Evolutionary conservation across 2,329 filamentous ascomycete species (phyloP).

Genomic region (Venturia aucupariae): DNA sequence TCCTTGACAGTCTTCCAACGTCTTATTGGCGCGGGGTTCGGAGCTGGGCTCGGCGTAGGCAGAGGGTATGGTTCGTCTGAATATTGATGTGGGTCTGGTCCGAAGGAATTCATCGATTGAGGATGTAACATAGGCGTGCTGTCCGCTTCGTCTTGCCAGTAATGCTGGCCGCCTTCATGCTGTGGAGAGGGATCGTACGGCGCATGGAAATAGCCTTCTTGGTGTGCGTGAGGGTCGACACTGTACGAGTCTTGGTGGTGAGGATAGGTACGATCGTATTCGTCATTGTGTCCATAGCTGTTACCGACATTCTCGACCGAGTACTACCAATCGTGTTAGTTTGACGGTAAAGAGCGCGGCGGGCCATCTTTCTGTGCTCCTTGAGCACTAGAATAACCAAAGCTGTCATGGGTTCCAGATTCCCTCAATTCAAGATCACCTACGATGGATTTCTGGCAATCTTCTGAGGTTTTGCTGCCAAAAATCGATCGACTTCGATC

Average conservation of each 20-base stretch:
- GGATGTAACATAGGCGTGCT: conserved; percentile 66
- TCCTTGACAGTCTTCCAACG: conserved; percentile 99
- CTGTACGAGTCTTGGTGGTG: conserved; percentile 34
- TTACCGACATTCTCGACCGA: conserved; percentile 59
- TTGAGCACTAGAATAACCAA: not conserved
- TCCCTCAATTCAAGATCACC: not conserved
- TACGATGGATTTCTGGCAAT: not conserved
- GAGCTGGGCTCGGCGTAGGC: conserved; percentile 37
- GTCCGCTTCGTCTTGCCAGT: conserved; percentile 62
- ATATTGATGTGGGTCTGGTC: conserved; percentile 46
- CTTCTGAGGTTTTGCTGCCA: not conserved
- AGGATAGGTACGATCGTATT: conserved; percentile 46
- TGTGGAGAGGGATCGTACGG: conserved; percentile 65
- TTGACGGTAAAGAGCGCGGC: not conserved
- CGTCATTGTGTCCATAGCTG: conserved; percentile 54
- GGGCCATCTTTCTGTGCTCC: conserved; percentile 16
- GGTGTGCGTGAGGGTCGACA: conserved; percentile 74
- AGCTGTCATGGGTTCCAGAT: not conserved
- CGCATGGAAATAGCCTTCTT: conserved; percentile 77
- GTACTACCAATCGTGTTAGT: conserved; percentile 39
- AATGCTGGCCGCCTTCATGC: conserved; percentile 43
- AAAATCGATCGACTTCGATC: not conserved
- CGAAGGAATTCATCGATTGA: conserved; percentile 50
- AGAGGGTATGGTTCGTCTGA: conserved; percentile 24
- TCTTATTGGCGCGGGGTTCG: conserved; percentile 54